A percentile compares a stretch with the other conserved stretches of the same genome.
Conservation (phyloP, 2,329 filamentous ascomycete species). For the Sporothrix brasiliensis region DNA sequence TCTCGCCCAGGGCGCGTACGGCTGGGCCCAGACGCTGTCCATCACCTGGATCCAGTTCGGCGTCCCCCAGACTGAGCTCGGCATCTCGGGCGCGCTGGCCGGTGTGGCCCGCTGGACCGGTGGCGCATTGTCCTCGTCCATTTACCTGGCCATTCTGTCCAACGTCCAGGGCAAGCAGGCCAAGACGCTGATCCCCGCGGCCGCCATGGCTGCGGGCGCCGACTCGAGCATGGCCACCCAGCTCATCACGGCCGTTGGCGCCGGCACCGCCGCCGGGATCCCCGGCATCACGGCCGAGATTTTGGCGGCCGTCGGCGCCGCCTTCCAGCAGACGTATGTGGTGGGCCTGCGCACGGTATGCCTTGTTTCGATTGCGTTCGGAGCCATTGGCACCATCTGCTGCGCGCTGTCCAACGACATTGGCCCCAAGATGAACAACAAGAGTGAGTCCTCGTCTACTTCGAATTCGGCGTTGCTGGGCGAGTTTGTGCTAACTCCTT, state of each 20-base stretch:
- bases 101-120: slow-evolving; percentile 50
- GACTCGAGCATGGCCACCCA: not conserved
- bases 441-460: slow-evolving; percentile 34
- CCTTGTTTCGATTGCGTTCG: slow-evolving; percentile 40
- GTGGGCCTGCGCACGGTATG: slow-evolving; percentile 37
- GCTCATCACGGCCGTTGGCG: slow-evolving; percentile 19
- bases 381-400: slow-evolving; percentile 40
- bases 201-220: slow-evolving; percentile 41
- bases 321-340: slow-evolving; percentile 42
- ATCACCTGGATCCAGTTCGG: slow-evolving; percentile 54
- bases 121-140: slow-evolving; percentile 46
- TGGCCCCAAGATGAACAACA: slow-evolving; percentile 43
- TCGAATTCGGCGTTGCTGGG: not conserved
- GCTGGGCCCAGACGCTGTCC: slow-evolving; percentile 51
- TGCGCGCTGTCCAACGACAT: slow-evolving; percentile 42
- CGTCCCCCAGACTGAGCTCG: slow-evolving; percentile 52
- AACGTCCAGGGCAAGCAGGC: slow-evolving; percentile 44
- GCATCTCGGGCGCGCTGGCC: slow-evolving; percentile 48
- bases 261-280: slow-evolving; percentile 31
- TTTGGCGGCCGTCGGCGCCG: slow-evolving; percentile 39
- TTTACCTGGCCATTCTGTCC: slow-evolving; percentile 48
- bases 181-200: slow-evolving; percentile 42
- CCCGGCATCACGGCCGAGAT: slow-evolving; percentile 39
- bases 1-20: slow-evolving; percentile 49
- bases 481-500: not conserved